Base-by-base conservation (phyloP, 306 rosid species). In the Quillaja saponaria region DNA sequence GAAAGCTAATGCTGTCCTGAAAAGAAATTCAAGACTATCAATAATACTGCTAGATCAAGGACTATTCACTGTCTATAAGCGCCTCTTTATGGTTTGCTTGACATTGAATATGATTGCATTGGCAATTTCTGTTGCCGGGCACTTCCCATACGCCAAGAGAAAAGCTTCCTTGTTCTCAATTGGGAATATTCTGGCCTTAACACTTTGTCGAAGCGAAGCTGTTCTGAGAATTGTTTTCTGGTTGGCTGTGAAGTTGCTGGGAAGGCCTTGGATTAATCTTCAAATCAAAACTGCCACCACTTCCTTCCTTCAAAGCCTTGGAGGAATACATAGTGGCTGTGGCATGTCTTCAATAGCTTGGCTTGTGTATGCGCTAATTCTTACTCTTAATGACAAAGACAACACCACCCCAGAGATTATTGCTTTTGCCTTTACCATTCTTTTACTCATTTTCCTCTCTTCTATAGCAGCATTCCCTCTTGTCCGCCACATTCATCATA, bases 321-420 rank as follows among this genome's bases (percentile, higher is more conserved):
- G 95, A 20, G 86, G 95, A 66, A 78, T 87, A 41, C 95, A 87
- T n/a, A 87, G 95, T 53, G 76, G 90, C 2, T 87, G 86, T 50
- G 95, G 88, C 1, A 70, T 87, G 68, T 87, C 86, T n/a, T 64
- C 90, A 6, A 81, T 84, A 61, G 87, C 82, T 1, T 87, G 95
- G 95, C 82, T 87, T 3, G 58, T 74, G 3, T 84, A 81, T 66
- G 75, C 88, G 1, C 49, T 84, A 9, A 62, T 80, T 7, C 80
- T 75, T 10, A 80, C 88, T 6, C 45, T 81, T 3, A 34, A 51
- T 10, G 66, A 75, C 68, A 67, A 49, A 33, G 67, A 67, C 10
- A 66, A 75, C 68, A 66, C 84, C 8, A 81, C 95, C 1, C 41
- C 68, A 0, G 82, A 61, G 62, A 81, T 84, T 21, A 46, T 84